A percentile compares a stretch with the other conserved stretches of the same genome.
Evolutionary conservation across 768 basidiomycete species (phyloP).

Genomic region (Cyclocybe aegerita): DNA sequence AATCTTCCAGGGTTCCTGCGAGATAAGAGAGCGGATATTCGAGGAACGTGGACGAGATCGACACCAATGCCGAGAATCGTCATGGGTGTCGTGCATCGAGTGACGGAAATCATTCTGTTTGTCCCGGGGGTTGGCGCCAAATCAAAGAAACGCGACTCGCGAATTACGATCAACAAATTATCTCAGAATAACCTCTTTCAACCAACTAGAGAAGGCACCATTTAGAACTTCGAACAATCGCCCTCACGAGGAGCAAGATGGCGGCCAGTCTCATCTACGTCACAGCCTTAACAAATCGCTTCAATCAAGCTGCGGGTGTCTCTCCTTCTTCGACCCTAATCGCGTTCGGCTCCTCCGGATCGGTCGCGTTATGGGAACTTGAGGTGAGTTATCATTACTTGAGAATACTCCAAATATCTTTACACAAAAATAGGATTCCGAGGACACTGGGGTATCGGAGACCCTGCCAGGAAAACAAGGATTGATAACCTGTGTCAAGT

Average conservation of each 20-base stretch:
- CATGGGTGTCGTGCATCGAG: conserved; percentile 32
- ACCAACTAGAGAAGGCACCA: conserved; percentile 12
- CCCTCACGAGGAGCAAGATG: conserved; percentile 5
- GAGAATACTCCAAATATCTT: neutral
- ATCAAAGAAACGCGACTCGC: neutral
- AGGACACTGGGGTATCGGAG: conserved; percentile 54
- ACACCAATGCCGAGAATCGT: conserved; percentile 73
- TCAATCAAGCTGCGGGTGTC: conserved; percentile 47
- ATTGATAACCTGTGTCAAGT: conserved; percentile 75
- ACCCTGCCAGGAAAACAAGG: conserved; percentile 79
- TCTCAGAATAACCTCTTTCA: neutral
- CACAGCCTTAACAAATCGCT: conserved; percentile 48
- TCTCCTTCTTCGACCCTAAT: conserved; percentile 38
- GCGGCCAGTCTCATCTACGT: conserved; percentile 35
- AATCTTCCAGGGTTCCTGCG: conserved; percentile 48
- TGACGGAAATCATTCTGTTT: conserved; percentile 4
- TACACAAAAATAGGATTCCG: conserved; percentile 37
- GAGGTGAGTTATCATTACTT: conserved; percentile 25
- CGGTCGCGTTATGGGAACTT: conserved; percentile 46
- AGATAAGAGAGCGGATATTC: conserved; percentile 53
- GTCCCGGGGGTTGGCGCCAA: conserved; percentile 12
- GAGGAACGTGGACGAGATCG: conserved; percentile 70
- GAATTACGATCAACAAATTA: too few species aligned
- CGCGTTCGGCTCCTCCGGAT: conserved; percentile 46
- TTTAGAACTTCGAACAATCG: neutral